Evolutionary conservation across 75 land plant genomes (phyloP).

Genomic region (Isoetes taiwanensis): DNA sequence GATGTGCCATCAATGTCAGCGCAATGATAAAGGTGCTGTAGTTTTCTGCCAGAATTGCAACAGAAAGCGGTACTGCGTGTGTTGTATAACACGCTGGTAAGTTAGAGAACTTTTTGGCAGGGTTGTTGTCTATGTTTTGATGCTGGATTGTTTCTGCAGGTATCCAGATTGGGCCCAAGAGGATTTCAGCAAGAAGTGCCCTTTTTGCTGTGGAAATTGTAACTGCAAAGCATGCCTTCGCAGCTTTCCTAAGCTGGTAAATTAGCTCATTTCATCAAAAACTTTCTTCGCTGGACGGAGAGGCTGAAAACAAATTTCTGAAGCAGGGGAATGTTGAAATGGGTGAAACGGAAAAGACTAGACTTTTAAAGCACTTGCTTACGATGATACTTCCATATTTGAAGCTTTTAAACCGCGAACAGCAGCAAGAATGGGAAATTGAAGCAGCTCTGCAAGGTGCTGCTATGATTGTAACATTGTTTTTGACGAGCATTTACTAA

Average conservation of each 20-base stretch:
- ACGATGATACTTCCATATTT: slow-evolving; percentile 60
- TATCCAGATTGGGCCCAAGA: slow-evolving; percentile 37
- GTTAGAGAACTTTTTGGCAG: background rate
- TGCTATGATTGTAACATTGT: background rate
- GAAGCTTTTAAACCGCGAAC: slow-evolving; percentile 46
- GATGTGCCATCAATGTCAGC: slow-evolving; percentile 82
- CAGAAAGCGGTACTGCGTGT: slow-evolving; percentile 51
- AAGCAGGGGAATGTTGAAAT: slow-evolving; percentile 10
- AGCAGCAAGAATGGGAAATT: slow-evolving; percentile 48
- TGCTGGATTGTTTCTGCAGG: too few species aligned
- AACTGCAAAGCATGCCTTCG: slow-evolving; percentile 53
- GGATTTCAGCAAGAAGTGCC: slow-evolving; percentile 45
- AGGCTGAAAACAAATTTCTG: slow-evolving; percentile 21
- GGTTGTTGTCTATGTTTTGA: too few species aligned
- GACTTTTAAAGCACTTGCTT: slow-evolving; percentile 34
- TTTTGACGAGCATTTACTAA: too few species aligned
- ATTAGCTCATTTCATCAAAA: background rate
- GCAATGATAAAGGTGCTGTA: slow-evolving; percentile 78
- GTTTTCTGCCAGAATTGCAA: slow-evolving; percentile 46
- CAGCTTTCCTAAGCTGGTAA: slow-evolving; percentile 22
- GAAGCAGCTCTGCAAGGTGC: slow-evolving; percentile 29
- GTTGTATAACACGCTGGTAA: slow-evolving; percentile 56
- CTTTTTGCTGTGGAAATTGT: slow-evolving; percentile 61
- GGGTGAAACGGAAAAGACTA: slow-evolving; percentile 9
- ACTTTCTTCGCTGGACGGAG: background rate